phyloP scores from a whole-genome alignment of 148 eudicot genomes.

The Drosera capensis region DNA sequence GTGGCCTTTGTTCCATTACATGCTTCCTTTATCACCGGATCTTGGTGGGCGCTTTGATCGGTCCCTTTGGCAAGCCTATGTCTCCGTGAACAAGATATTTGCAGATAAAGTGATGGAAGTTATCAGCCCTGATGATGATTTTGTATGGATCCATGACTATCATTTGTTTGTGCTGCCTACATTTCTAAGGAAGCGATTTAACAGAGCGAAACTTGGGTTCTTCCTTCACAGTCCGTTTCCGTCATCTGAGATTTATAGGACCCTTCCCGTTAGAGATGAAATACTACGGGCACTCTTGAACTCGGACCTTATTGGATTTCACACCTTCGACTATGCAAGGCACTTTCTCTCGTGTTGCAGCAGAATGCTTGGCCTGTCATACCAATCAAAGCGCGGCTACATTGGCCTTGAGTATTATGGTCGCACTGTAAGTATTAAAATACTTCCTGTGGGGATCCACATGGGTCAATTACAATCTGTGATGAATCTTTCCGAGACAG shows the following conservation, averaged over 20 bases:
- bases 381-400: conserved; percentile 9
- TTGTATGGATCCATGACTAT: conserved; percentile 10
- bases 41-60: conserved; percentile 5
- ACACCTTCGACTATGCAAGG: conserved; percentile 10
- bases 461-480: conserved; percentile 1
- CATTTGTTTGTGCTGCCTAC: conserved; percentile 9
- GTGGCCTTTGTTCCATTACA: conserved; percentile 4
- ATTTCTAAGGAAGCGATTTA: conserved; percentile 8
- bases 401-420: conserved; percentile 11
- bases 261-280: conserved; percentile 8
- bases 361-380: conserved; percentile 9
- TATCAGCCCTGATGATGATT: too few relatives aligned
- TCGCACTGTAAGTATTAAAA: too few relatives aligned
- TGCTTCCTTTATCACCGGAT: conserved; percentile 2
- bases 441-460: conserved; percentile 2
- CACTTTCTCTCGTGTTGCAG: conserved; percentile 10
- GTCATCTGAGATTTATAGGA: conserved; percentile 10
- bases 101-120: conserved; percentile 12
- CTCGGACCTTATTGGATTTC: conserved; percentile 9
- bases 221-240: conserved; percentile 10
- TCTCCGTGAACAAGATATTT: conserved; percentile 10
- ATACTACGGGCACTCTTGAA: conserved; percentile 5
- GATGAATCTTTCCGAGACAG: not conserved
- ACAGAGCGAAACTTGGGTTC: conserved; percentile 8
- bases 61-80: conserved; percentile 12